Conservation (phyloP, 1,284 basidiomycete species). For the Pseudozyma flocculosa region DNA sequence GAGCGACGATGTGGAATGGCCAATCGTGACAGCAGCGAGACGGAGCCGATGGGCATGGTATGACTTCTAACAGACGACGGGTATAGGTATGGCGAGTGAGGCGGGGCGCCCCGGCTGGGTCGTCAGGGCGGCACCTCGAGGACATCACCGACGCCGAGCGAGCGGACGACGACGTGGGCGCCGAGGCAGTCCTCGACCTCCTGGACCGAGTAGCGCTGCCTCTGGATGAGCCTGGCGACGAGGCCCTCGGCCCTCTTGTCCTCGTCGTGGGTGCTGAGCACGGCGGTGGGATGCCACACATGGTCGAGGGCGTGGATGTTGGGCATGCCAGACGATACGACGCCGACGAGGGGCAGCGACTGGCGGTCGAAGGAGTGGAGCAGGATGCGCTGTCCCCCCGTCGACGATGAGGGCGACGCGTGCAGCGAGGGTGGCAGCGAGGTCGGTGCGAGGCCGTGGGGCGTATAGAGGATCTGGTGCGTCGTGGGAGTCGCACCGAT, state of each 20-base stretch:
- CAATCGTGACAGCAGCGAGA: no score
- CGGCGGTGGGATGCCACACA: constrained; percentile 5
- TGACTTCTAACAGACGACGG: no score
- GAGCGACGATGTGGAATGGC: no score
- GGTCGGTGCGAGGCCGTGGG: constrained; percentile 20
- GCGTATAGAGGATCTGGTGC: constrained; percentile 17
- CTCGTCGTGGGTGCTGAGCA: constrained; percentile 32
- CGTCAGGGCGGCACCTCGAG: no score
- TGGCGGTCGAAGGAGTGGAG: constrained; percentile 35
- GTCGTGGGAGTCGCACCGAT: no score
- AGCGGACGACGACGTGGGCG: no score
- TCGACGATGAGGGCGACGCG: neutral
- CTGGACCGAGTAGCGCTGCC: no score
- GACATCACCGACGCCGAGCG: no score
- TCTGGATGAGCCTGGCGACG: constrained; percentile 13
- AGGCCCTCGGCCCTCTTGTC: constrained; percentile 21
- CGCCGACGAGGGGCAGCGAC: constrained; percentile 22
- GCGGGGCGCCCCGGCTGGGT: no score
- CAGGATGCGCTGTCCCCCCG: constrained; percentile 3
- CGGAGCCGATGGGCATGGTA: no score
- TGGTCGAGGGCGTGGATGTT: constrained; percentile 18
- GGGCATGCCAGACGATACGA: constrained; percentile 20
- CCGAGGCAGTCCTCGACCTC: no score
- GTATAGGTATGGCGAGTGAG: no score
- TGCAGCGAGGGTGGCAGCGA: constrained; percentile 3